Base-by-base conservation (phyloP, 345 rosid genomes). In the Eucalyptus camaldulensis region DNA sequence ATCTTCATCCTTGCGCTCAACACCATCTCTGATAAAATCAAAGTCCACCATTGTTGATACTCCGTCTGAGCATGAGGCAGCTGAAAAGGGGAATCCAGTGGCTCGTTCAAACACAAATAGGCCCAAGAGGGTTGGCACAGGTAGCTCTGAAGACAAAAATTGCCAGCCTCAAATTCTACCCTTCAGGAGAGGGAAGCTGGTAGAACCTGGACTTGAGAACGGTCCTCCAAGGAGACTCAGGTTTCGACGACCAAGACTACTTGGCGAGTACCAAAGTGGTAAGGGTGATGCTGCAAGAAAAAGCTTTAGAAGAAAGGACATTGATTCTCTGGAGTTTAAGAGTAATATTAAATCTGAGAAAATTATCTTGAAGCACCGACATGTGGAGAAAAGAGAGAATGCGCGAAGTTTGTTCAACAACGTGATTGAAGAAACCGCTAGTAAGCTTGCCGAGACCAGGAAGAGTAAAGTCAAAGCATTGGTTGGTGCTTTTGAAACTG, bases 401-500 rank as follows among this genome's bases (percentile, higher is more conserved):
- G 90, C 85, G 3, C 89, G 58, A 45, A 92, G 92, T 89, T 91
- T 95, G 93, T 94, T 93, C 49, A 96, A 96, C 88, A 94, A 92
- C 88, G 97, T 96, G 90, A 95, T 97, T 56, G 98, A 97, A 90
- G 94, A 97, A 92, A 95, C 99, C 13, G 92, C 95, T 88, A 95
- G 90, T 88, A 94, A 91, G 93, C 94, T 97, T 40, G 95, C 86
- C 8, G 90, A 91, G 91, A 91, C 93, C 69, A 96, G 95, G 93
- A 92, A 94, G 88, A 93, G 94, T 88, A 97, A 96, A 93, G 99
- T 97, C 53, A 96, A 94, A 93, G 98, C 98, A 88, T 93, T 97
- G 93, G 97, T 95, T 47, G 96, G 97, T 88, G 99, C 98, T 90
- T 97, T 97, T 88, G 99, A 97, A 91, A 90, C 96, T 58, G 95